Evolutionary conservation across 768 basidiomycete genomes (phyloP).

Genomic region (Boletus vinaceobasis): DNA sequence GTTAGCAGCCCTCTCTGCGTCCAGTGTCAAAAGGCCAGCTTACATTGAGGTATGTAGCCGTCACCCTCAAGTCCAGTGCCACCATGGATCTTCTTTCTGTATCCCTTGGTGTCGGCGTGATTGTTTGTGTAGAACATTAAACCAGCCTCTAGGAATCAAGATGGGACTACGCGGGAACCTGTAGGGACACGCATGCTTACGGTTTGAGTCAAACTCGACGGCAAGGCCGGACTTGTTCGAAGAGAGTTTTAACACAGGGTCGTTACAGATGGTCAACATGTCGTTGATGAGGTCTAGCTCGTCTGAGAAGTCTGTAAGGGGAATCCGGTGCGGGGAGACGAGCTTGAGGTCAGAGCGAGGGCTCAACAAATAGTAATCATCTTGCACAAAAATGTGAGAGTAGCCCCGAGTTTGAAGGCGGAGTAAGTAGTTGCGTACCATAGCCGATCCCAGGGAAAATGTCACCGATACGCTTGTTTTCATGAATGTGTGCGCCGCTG

Average conservation of each 20-base stretch:
- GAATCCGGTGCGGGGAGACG: constrained; percentile 46
- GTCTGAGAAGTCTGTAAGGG: constrained; percentile 39
- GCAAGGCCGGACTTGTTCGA: constrained; percentile 58
- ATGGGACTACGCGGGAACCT: background rate
- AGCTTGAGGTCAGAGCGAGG: constrained; percentile 32
- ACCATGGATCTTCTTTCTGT: constrained; percentile 72
- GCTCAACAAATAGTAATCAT: constrained; percentile 62
- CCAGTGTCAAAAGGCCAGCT: constrained; percentile 18
- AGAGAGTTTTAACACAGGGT: constrained; percentile 50
- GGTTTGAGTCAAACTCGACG: constrained; percentile 65
- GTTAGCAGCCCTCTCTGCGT: background rate
- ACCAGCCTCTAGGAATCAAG: constrained; percentile 51
- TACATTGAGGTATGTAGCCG: constrained; percentile 58
- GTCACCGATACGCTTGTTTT: constrained; percentile 52
- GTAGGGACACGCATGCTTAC: constrained; percentile 37
- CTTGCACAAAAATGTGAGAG: constrained; percentile 31
- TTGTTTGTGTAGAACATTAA: constrained; percentile 74
- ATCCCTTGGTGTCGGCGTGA: constrained; percentile 42
- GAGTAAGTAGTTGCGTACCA: constrained; percentile 35
- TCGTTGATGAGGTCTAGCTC: constrained; percentile 43
- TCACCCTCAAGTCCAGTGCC: constrained; percentile 60
- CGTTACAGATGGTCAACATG: constrained; percentile 27
- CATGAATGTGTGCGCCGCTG: constrained; percentile 43
- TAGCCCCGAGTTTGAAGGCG: background rate
- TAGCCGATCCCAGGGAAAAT: constrained; percentile 57